These are phyloP conservation scores for Lentinula sp. DNA, from an alignment of 768 basidiomycete species.

Conservation along the genomic window DNA sequence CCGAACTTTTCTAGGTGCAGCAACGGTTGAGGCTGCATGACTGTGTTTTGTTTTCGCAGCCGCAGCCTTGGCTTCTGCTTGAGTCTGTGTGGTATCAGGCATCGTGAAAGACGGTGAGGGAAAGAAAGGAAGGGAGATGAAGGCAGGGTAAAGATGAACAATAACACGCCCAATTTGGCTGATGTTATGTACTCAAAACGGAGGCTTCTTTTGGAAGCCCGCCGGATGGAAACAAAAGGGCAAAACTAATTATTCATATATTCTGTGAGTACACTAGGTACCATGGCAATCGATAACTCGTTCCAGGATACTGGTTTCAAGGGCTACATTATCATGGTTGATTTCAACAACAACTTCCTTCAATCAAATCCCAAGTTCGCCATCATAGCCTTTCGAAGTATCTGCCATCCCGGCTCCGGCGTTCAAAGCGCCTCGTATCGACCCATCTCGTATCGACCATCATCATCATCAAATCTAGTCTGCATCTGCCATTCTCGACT, in stretches of 20 bases:
- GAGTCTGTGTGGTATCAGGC: slow-evolving; percentile 15
- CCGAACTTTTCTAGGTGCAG: slow-evolving; percentile 76
- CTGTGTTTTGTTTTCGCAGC: slow-evolving; percentile 19
- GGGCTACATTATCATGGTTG: neutral
- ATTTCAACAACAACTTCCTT: neutral
- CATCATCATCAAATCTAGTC: neutral
- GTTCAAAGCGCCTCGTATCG: neutral
- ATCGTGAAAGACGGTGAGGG: slow-evolving; percentile 7
- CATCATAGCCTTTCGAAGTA: neutral
- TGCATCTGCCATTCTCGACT: neutral
- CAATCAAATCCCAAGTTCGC: neutral
- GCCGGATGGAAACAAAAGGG: neutral
- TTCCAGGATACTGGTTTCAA: neutral
- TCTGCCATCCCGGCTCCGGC: neutral
- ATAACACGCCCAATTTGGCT: neutral
- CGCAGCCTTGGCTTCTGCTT: slow-evolving; percentile 11
- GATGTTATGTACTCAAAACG: slow-evolving; percentile 2
- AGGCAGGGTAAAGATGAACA: neutral
- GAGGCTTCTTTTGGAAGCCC: slow-evolving; percentile 1
- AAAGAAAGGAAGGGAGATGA: neutral
- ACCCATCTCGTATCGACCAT: neutral
- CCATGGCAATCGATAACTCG: neutral
- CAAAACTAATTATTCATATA: neutral
- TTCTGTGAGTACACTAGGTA: neutral
- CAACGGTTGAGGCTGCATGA: slow-evolving; percentile 32